Base-by-base conservation (phyloP, 2,329 filamentous ascomycete genomes). In the Beauveria australis region DNA sequence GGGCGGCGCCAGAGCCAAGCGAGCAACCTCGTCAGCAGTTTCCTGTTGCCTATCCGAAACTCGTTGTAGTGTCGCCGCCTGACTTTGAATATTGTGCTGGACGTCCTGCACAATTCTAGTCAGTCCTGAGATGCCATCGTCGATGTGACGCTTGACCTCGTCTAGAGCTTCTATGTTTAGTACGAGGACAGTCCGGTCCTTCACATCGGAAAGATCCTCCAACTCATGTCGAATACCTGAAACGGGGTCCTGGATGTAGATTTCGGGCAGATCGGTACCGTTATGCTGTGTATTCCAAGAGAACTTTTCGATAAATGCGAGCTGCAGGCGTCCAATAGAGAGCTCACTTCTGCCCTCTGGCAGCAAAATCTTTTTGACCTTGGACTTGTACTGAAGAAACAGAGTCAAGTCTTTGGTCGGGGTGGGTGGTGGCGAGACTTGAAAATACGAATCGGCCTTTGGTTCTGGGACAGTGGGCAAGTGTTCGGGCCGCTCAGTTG, bases 281-380 rank as follows among this genome's bases (percentile, higher is more conserved):
- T 97, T 95, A 63, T 91, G 89, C 67, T 97, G 92, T 1, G 93
- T 97, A 68, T 96, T 97, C 92, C 95, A 99, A 0, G 93, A 94
- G 71, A 99, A 99, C 72, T 97, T 99, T 67, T 99, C 94, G 67
- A 99, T 99, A 68, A 99, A 99, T 1, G 94, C 93, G 30, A 99
- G 81, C 72, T 99, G 93, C 61, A 99, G 75, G 26, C 92, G 85
- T 1, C 92, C 92, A 62, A 97, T 88, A 3, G 91, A 93, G 12
- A 99, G 80, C 64, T 93, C 91, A 37, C 87, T 86, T 66, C 88
- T 87, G 1, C 93, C 93, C 71, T 95, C 92, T 0, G 90, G 78
- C 40, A 97, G 82, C 18, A 96, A 86, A 71, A 95, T 95, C 72
- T 97, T 97, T 76, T 97, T 97, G 67, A 97, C 92, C 71, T 94